Percentiles rank a stretch among this genome's conserved stretches.
phyloP scores from a whole-genome alignment of 106 monocot genomes.

The Amphibolis antarctica region DNA sequence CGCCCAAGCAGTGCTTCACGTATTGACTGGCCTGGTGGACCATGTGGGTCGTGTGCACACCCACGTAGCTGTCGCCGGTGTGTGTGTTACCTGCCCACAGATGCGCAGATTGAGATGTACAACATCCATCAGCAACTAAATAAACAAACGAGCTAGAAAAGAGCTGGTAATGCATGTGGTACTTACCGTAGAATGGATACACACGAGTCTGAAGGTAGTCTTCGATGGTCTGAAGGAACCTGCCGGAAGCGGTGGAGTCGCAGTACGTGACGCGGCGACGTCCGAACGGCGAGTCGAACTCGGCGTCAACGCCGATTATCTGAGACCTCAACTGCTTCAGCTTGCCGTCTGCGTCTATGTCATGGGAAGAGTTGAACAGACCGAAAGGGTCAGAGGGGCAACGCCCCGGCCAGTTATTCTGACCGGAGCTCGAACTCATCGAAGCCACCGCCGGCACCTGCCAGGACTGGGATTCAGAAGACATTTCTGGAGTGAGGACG shows the following conservation, averaged over 20 bases:
- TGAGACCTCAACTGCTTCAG: conserved; percentile 35
- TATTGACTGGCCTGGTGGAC: conserved; percentile 25
- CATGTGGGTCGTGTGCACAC: conserved; percentile 30
- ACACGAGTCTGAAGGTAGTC: conserved; percentile 28
- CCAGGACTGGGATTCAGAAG: no score
- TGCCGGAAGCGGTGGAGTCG: conserved; percentile 59
- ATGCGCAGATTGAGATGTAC: neutral
- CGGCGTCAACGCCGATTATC: conserved; percentile 35
- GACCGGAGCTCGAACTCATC: no score
- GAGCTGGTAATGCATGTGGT: no score
- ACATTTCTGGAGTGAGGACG: no score
- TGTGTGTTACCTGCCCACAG: conserved; percentile 49
- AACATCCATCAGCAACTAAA: no score
- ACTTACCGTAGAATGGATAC: conserved; percentile 55
- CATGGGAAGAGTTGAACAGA: neutral
- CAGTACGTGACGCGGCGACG: conserved; percentile 44
- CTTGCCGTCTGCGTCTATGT: conserved; percentile 14
- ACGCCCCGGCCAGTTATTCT: no score
- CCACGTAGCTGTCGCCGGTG: conserved; percentile 59
- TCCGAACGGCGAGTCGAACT: conserved; percentile 48
- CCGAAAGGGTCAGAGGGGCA: neutral
- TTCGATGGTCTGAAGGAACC: conserved; percentile 45
- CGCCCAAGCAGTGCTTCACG: conserved; percentile 38
- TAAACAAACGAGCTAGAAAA: neutral
- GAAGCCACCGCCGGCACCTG: no score